Conservation (phyloP, 139 green algal genomes). For the Microglena sp. region DNA sequence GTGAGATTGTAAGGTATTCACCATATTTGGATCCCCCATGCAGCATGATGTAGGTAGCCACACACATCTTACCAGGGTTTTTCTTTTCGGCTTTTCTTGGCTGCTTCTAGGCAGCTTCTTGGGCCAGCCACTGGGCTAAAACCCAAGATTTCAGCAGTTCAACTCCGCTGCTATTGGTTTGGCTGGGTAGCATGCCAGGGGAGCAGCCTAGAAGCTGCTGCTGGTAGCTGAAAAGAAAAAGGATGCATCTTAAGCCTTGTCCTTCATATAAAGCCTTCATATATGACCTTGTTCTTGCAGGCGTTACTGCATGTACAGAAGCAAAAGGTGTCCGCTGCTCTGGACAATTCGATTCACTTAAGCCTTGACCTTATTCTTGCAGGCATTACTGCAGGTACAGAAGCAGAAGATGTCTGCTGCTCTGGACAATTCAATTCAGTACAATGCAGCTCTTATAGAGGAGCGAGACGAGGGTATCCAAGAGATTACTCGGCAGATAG, state of each 20-base stretch:
- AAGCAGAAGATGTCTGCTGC: constrained; percentile 18
- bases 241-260: not conserved
- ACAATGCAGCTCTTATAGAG: constrained; percentile 76
- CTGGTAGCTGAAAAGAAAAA: constrained; percentile 11
- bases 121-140: no score
- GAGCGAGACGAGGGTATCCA: constrained; percentile 72
- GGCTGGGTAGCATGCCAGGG: no score
- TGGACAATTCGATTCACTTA: not conserved
- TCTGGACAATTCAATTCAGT: constrained; percentile 55
- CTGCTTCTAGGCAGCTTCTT: no score
- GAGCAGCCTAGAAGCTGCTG: not conserved
- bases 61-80: no score
- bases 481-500: constrained; percentile 34
- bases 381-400: not conserved
- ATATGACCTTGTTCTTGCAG: constrained; percentile 11
- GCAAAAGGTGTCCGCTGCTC: constrained; percentile 2
- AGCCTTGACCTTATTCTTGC: not conserved
- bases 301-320: constrained; percentile 31
- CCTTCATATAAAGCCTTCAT: not conserved
- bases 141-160: no score
- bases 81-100: no score
- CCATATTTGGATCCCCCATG: no score
- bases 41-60: no score
- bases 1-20: no score
- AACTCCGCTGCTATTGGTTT: no score